These are phyloP conservation scores for Panaeolus papilionaceus DNA, from an alignment of 768 basidiomycete genomes.

Conservation along the genomic window DNA sequence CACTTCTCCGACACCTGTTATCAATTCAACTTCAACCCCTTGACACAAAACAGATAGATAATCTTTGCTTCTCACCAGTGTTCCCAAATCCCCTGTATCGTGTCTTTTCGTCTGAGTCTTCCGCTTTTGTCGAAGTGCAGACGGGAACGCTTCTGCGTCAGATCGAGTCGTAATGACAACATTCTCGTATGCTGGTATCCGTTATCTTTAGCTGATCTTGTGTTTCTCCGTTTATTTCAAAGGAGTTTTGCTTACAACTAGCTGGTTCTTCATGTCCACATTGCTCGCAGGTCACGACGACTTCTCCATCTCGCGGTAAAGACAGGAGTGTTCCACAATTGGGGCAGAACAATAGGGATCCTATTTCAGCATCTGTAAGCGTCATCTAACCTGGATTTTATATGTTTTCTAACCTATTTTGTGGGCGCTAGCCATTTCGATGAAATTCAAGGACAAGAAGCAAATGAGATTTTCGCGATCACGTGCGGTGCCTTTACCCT, in stretches of 20 bases:
- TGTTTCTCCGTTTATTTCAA: background rate
- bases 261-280: slow-evolving; percentile 89
- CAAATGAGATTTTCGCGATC: slow-evolving; percentile 22
- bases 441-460: slow-evolving; percentile 14
- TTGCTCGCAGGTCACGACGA: slow-evolving; percentile 84
- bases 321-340: slow-evolving; percentile 90
- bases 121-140: slow-evolving; percentile 81
- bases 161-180: slow-evolving; percentile 89
- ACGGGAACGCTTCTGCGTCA: slow-evolving; percentile 94
- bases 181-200: slow-evolving; percentile 83
- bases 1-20: slow-evolving; percentile 88
- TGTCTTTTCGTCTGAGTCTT: slow-evolving; percentile 89
- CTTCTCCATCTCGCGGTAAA: slow-evolving; percentile 77
- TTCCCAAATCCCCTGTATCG: slow-evolving; percentile 71
- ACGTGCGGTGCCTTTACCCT: slow-evolving; percentile 21
- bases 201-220: slow-evolving; percentile 3
- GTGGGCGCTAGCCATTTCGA: slow-evolving; percentile 32
- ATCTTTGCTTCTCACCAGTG: slow-evolving; percentile 39
- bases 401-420: slow-evolving; percentile 43
- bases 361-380: slow-evolving; percentile 42
- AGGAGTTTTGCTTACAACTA: slow-evolving; percentile 66
- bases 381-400: background rate
- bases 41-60: slow-evolving; percentile 5
- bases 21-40: slow-evolving; percentile 13
- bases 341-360: slow-evolving; percentile 94